Conservation (phyloP, 176 grass and related monocot genomes). For the Carex cristatella region DNA sequence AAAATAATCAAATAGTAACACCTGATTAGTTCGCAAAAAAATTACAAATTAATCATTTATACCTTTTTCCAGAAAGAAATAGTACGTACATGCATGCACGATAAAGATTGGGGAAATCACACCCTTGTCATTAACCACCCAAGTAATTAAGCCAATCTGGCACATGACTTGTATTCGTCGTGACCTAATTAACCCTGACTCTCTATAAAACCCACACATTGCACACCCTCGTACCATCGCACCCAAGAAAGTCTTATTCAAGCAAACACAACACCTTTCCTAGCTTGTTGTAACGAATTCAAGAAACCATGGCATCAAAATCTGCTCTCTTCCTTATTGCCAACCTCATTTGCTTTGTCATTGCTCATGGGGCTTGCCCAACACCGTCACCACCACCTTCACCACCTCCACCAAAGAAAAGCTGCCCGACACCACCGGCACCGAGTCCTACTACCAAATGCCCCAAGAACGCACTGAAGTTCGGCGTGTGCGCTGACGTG, state of each 20-base stretch:
- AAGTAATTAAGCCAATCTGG: background rate
- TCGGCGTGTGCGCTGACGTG: background rate
- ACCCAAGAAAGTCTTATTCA: background rate
- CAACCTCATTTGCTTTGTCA: slow-evolving; percentile 15
- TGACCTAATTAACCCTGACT: background rate
- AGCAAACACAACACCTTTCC: background rate
- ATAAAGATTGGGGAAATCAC: background rate
- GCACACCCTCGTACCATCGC: background rate
- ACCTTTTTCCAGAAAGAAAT: background rate
- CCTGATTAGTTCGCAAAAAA: background rate
- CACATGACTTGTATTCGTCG: background rate
- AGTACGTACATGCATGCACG: background rate
- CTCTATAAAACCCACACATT: slow-evolving; percentile 1
- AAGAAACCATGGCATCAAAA: slow-evolving; percentile 1
- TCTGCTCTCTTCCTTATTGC: slow-evolving; percentile 14
- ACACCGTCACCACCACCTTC: background rate
- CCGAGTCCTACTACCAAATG: background rate
- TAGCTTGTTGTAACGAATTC: background rate
- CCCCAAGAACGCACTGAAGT: slow-evolving; percentile 13
- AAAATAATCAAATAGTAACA: background rate
- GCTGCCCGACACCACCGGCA: background rate
- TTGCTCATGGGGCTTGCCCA: slow-evolving; percentile 2
- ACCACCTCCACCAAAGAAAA: background rate
- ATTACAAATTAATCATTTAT: background rate
- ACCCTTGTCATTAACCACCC: slow-evolving; percentile 13